phyloP scores from a whole-genome alignment of 75 land plant species.

The Larix kaempferi region DNA sequence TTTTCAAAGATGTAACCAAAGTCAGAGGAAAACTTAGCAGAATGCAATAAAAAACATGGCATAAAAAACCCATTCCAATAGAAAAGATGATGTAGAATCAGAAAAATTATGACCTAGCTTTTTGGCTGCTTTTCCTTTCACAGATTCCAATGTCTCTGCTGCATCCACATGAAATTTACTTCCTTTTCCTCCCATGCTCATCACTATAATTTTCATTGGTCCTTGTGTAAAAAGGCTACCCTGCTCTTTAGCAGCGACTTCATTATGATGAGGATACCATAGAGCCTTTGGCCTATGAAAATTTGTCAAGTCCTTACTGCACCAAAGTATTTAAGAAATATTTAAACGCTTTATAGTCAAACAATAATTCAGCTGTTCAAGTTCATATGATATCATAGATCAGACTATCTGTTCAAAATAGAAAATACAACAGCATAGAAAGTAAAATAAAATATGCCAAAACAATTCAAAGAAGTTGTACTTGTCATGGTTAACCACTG shows the following conservation, averaged over 20 bases:
- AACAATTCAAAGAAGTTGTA: conserved; percentile 3
- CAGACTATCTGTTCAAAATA: not conserved
- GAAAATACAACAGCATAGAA: not conserved
- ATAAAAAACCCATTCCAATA: not conserved
- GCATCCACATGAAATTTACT: conserved; percentile 83
- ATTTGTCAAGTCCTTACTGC: conserved; percentile 96
- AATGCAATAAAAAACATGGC: not conserved
- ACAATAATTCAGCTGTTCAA: too few species aligned
- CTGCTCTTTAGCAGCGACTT: conserved; percentile 85
- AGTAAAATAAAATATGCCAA: not conserved
- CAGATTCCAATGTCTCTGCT: conserved; percentile 71
- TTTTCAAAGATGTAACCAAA: not conserved
- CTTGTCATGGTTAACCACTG: not conserved
- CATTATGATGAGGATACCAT: conserved; percentile 98
- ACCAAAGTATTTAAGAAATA: not conserved
- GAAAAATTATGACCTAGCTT: conserved; percentile 67
- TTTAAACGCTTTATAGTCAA: not conserved
- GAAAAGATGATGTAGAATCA: conserved; percentile 4
- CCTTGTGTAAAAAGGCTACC: conserved; percentile 65
- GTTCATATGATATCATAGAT: not conserved
- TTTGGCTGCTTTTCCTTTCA: conserved; percentile 79
- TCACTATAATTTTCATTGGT: conserved; percentile 84
- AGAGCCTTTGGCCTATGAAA: conserved; percentile 96
- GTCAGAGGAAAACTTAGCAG: too few species aligned
- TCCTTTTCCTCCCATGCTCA: conserved; percentile 91